Evolutionary conservation across 2,329 filamentous ascomycete species (phyloP), one percentile per base, ranked within the genome.

Genomic region (Penicillium janthinellum): DNA sequence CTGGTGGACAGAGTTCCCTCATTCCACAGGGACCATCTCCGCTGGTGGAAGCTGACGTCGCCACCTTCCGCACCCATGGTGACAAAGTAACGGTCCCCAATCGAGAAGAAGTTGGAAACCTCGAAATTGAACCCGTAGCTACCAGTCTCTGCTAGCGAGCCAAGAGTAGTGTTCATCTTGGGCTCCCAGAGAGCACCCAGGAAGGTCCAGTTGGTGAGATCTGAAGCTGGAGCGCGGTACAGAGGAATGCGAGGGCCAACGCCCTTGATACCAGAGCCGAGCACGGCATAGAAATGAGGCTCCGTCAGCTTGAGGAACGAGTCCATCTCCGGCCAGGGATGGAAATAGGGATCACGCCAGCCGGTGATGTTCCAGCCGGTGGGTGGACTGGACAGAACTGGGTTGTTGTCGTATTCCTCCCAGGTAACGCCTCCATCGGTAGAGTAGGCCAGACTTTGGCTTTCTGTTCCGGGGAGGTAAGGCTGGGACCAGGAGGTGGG

Each of bases 91-190:
- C 60, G 56, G 28, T 62, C 60, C 0, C 49, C 62, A 17, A 64
- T 49, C 1, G 57, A 62, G 55, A 60, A 64, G 54, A 64, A 64
- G 20, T 64, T 64, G 11, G 62, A 62, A 5, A 64, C 39, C 17
- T 64, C 62, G n/a, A 64, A 64, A 39, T 64, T 64, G 45, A 64
- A 64, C 4, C 54, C 62, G 12, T 64, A 64, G 4, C 54, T 56
- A 6, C 62, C 62, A 10, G 62, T 64, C 17, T 64, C 62, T 17
- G 57, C 57, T 1, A 64, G 10, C 4, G 25, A 48, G 3, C 62
- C 62, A 8, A 64, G 42, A 4, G 62, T 55, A 15, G 50, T 62
- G 14, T 64, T 64, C 57, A 49, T 62, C 42, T 57, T 52, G 2
- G 62, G 62, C 39, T 64, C 59, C 59, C 59, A 64, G 4, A 64